phyloP scores from a whole-genome alignment of 495 filamentous ascomycete genomes.

The Aspergillus nanangensis region DNA sequence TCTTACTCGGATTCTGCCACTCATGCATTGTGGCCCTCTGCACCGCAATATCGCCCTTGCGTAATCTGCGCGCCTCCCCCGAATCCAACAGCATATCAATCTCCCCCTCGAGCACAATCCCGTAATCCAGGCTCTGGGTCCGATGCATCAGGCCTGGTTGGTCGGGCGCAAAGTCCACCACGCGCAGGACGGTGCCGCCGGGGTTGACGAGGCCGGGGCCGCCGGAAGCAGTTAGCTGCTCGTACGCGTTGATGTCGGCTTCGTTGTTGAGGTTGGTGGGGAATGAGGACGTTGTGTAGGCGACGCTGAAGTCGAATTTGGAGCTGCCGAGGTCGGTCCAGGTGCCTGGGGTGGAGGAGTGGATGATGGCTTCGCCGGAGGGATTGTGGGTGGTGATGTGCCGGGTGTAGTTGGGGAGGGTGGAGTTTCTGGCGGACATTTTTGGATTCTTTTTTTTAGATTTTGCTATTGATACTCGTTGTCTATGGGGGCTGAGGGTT shows the following conservation, averaged over 20 bases:
- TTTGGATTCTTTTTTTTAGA: background rate
- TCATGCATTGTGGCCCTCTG: slow-evolving; percentile 52
- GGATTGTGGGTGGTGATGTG: slow-evolving; percentile 40
- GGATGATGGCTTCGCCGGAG: slow-evolving; percentile 26
- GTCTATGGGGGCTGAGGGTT: no score
- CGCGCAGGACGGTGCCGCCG: slow-evolving; percentile 46
- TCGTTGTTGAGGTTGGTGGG: slow-evolving; percentile 51
- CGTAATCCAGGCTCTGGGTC: slow-evolving; percentile 70
- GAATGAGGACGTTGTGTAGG: slow-evolving; percentile 52
- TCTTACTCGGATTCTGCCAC: slow-evolving; percentile 36
- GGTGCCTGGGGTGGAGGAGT: slow-evolving; percentile 15
- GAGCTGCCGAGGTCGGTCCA: slow-evolving; percentile 17
- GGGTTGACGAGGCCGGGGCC: slow-evolving; percentile 47
- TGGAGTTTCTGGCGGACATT: slow-evolving; percentile 5
- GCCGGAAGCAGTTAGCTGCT: slow-evolving; percentile 26
- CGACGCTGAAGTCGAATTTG: slow-evolving; percentile 25
- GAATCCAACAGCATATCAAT: slow-evolving; percentile 73
- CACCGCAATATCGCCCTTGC: slow-evolving; percentile 67
- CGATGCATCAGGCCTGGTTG: slow-evolving; percentile 63
- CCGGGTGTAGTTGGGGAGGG: slow-evolving; percentile 28
- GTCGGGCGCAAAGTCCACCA: slow-evolving; percentile 58
- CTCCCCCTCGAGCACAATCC: slow-evolving; percentile 70
- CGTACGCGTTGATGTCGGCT: slow-evolving; percentile 37
- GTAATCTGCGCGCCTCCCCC: slow-evolving; percentile 54
- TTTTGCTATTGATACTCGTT: slow-evolving; percentile 1